Evolutionary conservation across 495 filamentous ascomycete genomes (phyloP).

Genomic region (Mytilinidion resinicola): DNA sequence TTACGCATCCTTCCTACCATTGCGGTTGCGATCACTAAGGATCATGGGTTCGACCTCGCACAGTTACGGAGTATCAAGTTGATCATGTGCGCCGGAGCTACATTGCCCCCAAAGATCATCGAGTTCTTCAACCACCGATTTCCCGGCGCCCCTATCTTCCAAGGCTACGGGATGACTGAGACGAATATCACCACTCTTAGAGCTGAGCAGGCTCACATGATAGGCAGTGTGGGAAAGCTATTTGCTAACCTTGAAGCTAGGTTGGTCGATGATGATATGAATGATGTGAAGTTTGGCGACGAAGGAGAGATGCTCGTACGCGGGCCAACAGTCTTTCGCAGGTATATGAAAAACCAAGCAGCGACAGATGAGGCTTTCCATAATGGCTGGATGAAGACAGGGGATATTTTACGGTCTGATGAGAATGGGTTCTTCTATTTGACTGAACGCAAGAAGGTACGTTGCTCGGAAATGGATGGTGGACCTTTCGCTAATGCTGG

Average conservation of each 20-base stretch:
- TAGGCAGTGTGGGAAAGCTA: slow-evolving; percentile 2
- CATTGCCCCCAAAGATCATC: slow-evolving; percentile 6
- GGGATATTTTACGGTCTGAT: slow-evolving; percentile 30
- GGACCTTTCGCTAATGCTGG: too few species aligned
- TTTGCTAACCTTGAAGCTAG: slow-evolving; percentile 5
- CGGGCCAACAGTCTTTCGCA: slow-evolving; percentile 4
- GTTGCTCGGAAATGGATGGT: too few species aligned
- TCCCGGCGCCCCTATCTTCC: slow-evolving; percentile 5
- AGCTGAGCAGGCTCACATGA: slow-evolving; percentile 2
- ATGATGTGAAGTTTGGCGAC: slow-evolving; percentile 3
- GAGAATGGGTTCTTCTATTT: slow-evolving; percentile 34
- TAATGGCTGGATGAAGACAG: slow-evolving; percentile 24
- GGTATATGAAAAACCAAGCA: slow-evolving; percentile 10
- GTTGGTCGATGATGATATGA: slow-evolving; percentile 8
- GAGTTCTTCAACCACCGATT: not conserved
- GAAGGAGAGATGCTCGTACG: slow-evolving; percentile 11
- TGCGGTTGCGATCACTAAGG: slow-evolving; percentile 11
- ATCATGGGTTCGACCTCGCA: not conserved
- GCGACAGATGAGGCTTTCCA: slow-evolving; percentile 11
- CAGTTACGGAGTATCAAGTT: slow-evolving; percentile 2
- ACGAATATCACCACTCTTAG: slow-evolving; percentile 5
- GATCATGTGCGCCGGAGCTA: slow-evolving; percentile 14
- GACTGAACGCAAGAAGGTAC: slow-evolving; percentile 34
- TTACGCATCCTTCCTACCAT: slow-evolving; percentile 9
- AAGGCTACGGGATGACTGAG: slow-evolving; percentile 17